Conservation (phyloP, 306 rosid species). For the Acacia confusa region DNA sequence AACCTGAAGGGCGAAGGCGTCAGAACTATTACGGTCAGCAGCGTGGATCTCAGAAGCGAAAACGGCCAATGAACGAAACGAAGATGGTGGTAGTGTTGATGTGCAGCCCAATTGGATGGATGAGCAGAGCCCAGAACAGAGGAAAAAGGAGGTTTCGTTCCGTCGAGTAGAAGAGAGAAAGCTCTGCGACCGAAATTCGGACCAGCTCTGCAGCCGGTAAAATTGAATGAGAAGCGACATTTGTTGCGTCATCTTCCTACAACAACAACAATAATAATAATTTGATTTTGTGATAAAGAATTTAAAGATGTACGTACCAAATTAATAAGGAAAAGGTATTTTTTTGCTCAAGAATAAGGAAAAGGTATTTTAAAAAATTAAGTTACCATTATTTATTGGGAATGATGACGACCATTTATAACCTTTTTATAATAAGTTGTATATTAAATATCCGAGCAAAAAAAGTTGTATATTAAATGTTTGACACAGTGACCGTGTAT, state of each 20-base stretch:
- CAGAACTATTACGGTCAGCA: conserved; percentile 19
- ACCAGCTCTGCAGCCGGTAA: not conserved
- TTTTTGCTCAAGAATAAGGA: too few relatives aligned
- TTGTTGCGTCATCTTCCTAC: not conserved
- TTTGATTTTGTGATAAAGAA: too few relatives aligned
- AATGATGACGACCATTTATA: too few relatives aligned
- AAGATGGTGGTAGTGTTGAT: conserved; percentile 23
- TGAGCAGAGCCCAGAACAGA: conserved; percentile 5
- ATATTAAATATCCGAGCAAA: too few relatives aligned
- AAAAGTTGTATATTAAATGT: too few relatives aligned
- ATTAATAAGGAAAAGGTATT: too few relatives aligned
- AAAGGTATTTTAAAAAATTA: too few relatives aligned
- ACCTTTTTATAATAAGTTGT: too few relatives aligned
- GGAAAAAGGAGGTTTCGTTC: not conserved
- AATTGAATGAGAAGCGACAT: not conserved
- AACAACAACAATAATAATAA: too few relatives aligned
- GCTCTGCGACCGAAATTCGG: not conserved
- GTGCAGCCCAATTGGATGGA: conserved; percentile 23
- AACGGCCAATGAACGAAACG: not conserved
- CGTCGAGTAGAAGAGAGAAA: not conserved
- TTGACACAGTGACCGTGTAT: too few relatives aligned
- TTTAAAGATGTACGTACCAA: too few relatives aligned
- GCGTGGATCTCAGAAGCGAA: conserved; percentile 32
- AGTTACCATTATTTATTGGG: too few relatives aligned
- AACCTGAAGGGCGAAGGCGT: conserved; percentile 28